These are phyloP conservation scores for Tripterygium wilfordii DNA, from an alignment of 177 flowering plant species.

Conservation along the genomic window DNA sequence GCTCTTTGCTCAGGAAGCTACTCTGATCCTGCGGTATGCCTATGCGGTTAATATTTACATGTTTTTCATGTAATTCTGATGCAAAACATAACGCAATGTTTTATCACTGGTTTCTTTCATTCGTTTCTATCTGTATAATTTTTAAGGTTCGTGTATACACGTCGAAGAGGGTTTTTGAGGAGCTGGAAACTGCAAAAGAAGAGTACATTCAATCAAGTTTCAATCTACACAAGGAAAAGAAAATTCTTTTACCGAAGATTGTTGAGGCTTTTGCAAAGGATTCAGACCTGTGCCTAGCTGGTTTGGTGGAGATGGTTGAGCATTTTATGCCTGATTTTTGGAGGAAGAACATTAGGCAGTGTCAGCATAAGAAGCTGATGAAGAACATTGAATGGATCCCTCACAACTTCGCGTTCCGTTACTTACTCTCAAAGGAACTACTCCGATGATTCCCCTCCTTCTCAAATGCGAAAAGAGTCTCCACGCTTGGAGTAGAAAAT, in stretches of 20 bases:
- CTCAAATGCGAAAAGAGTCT: background rate
- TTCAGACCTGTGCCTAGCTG: slow-evolving; percentile 22
- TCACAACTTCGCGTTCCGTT: slow-evolving; percentile 40
- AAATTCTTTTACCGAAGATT: slow-evolving; percentile 39
- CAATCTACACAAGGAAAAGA: slow-evolving; percentile 23
- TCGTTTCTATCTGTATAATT: no score
- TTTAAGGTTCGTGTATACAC: slow-evolving; percentile 62
- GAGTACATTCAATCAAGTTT: slow-evolving; percentile 35
- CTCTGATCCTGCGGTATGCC: slow-evolving; percentile 56
- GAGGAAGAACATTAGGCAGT: slow-evolving; percentile 15
- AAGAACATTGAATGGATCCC: slow-evolving; percentile 45
- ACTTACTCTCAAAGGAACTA: slow-evolving; percentile 29
- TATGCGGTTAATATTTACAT: no score
- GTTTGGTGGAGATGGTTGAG: slow-evolving; percentile 26
- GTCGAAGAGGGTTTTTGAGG: slow-evolving; percentile 36
- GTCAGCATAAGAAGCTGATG: slow-evolving; percentile 11
- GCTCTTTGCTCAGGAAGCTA: slow-evolving; percentile 50
- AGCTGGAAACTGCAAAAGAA: slow-evolving; percentile 45
- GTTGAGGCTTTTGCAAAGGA: slow-evolving; percentile 40
- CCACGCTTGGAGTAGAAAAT: no score
- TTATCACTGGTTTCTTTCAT: no score
- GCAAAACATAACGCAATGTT: no score
- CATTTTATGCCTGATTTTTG: slow-evolving; percentile 22
- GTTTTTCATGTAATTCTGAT: no score
- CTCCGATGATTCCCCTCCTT: slow-evolving; percentile 1